Base-by-base conservation (phyloP, 768 basidiomycete species). In the Lactifluus subvellereus region DNA sequence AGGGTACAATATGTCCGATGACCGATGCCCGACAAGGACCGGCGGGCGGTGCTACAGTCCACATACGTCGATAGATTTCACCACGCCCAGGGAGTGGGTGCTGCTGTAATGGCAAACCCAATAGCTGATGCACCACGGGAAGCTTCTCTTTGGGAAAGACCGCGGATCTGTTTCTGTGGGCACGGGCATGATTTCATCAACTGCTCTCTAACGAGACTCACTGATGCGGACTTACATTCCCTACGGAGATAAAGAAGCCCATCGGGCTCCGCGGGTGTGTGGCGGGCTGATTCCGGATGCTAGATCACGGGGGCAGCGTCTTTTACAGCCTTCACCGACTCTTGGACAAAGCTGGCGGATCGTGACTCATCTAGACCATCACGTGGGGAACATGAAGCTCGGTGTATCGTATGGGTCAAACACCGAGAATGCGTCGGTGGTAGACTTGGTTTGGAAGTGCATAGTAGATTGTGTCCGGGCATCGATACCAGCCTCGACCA, bases 401-500 rank as follows among this genome's bases (percentile, higher is more conserved):
- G 60, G 48, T 16, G 40, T 10, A 13, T 55, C 57, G 20, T 59
- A 57, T 13, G 61, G 51, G 27, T 66, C 65, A 27, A n/a, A 63
- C 11, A 54, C 14, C 7, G 61, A 55, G 20, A 43, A 6, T 10
- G 51, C 35, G 6, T 58, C 61, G 11, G 13, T 22, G 13, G 55
- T 54, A 4, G 61, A 58, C 33, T 66, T 66, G 37, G 27, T 9
- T n/a, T 62, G 65, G 50, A 66, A 66, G 6, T 10, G 65, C 61
- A 66, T 66, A 32, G 53, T 55, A 7, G 65, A 66, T 13, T 59
- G 54, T 1, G 65, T 66, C 11, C 57, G 61, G 1, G 16, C 48
- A 8, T 66, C 65, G 35, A 45, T 33, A 27, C 65, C 65, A 10
- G 61, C 57, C 35, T 66, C 65, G 43, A 55, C 51, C 61, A 66